phyloP scores from a whole-genome alignment of 805 yeast species.

The Millerozyma acaciae region DNA sequence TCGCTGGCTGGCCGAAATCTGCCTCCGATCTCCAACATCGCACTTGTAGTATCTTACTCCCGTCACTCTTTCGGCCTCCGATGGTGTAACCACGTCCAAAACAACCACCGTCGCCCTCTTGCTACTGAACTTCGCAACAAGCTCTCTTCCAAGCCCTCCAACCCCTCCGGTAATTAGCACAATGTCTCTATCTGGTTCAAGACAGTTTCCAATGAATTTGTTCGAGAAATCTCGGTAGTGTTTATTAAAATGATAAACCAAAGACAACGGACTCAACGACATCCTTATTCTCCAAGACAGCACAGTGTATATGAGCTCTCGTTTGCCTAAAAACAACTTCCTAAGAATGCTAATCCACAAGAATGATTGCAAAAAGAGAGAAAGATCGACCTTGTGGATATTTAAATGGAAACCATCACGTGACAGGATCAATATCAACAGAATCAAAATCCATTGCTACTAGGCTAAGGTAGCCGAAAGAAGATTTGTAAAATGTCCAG shows the following conservation, averaged over 20 bases:
- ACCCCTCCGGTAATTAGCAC: constrained; percentile 83
- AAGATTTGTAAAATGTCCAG: no score
- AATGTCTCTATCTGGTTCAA: constrained; percentile 54
- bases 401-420: no score
- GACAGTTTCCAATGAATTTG: constrained; percentile 45
- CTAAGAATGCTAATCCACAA: no score
- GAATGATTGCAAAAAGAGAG: constrained; percentile 4
- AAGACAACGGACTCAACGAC: not conserved
- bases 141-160: constrained; percentile 70
- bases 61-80: constrained; percentile 22
- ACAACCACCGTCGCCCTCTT: constrained; percentile 55
- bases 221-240: constrained; percentile 30
- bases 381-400: no score
- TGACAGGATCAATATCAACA: no score
- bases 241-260: constrained; percentile 15
- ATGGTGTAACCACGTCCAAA: constrained; percentile 54
- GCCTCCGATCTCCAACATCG: constrained; percentile 58
- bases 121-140: constrained; percentile 45
- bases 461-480: no score
- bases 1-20: constrained; percentile 39
- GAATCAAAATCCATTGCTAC: no score
- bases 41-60: constrained; percentile 58
- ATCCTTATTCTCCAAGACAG: no score
- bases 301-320: no score
- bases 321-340: no score